A percentile compares a stretch with the other conserved stretches of the same genome.
phyloP scores from a whole-genome alignment of 768 basidiomycete genomes.

The Lactarius deliciosus region DNA sequence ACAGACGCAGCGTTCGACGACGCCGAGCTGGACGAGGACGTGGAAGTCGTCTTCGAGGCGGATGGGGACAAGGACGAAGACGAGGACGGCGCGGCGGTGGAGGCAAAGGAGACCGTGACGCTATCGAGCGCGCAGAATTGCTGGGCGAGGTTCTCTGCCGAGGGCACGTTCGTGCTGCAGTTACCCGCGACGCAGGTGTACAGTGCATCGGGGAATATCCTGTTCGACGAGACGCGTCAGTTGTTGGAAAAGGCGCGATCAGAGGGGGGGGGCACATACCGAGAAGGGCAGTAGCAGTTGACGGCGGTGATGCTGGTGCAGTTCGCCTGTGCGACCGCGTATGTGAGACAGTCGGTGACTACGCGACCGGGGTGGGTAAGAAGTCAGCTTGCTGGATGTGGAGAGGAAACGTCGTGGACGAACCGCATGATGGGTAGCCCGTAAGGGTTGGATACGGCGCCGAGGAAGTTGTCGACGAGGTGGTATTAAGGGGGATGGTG shows the following conservation, averaged over 20 bases:
- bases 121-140: slow-evolving; percentile 48
- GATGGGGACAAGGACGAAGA: not conserved
- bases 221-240: slow-evolving; percentile 2
- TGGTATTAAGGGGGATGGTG: slow-evolving; percentile 16
- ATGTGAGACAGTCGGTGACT: slow-evolving; percentile 49
- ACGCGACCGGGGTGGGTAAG: not conserved
- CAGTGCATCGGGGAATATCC: slow-evolving; percentile 40
- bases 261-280: not conserved
- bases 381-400: not conserved
- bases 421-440: slow-evolving; percentile 23
- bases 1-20: slow-evolving; percentile 1
- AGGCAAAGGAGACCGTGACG: slow-evolving; percentile 39
- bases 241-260: too few relatives aligned
- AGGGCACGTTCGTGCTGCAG: slow-evolving; percentile 41
- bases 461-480: slow-evolving; percentile 12
- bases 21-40: not conserved
- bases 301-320: slow-evolving; percentile 49
- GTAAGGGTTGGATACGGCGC: slow-evolving; percentile 23
- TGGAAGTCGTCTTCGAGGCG: not conserved
- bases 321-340: slow-evolving; percentile 40
- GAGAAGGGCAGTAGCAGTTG: slow-evolving; percentile 50
- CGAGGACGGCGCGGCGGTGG: slow-evolving; percentile 35
- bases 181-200: slow-evolving; percentile 40
- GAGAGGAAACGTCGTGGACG: not conserved
- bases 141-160: slow-evolving; percentile 47